Evolutionary conservation across 1,284 basidiomycete genomes (phyloP), one percentile per base, ranked within the genome.

Genomic region (Hortiboletus rubellus): DNA sequence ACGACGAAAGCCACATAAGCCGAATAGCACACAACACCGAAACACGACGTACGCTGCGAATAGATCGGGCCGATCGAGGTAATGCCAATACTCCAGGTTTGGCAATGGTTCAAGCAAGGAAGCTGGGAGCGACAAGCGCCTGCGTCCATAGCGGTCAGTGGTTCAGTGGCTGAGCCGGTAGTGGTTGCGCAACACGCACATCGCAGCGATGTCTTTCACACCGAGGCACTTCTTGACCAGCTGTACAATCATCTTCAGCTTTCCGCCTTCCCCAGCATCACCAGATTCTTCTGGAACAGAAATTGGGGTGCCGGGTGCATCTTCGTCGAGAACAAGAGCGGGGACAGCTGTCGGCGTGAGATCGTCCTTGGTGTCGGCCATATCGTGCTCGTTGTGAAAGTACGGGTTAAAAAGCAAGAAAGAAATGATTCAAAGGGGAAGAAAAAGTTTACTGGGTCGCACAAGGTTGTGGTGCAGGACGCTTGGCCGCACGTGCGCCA

Each of bases 71-170:
- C 96, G 82, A 74, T 98, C 95, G 48, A 95, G 82, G 68, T 96
- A 98, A 63, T 94, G 91, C 92, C 92, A 96, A 75, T 94, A 96
- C 75, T 97, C 95, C 53, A 98, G 82, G 74, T 96, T 97, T 5
- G 94, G 94, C 66, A 95, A 84, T 6, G 94, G 94, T 69, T 96
- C 94, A 41, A 96, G 82, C 50, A 96, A 74, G 30, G 92, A 95
- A 14, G 94, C 93, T 3, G 94, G 94, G 46, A 96, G 77, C 0
- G 93, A 96, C 30, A 96, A 77, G 55, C 93, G 91, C 83, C 93
- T 94, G 37, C 9, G 41, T 45, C n/a, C 8, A 43, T 37, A 41
- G 24, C 3, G 37, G 61, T 60, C 51, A 60, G 55, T 54, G 49
- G 50, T 42, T 38, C 41, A 34, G 52, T 53, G 40, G 62, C 30